phyloP scores from a whole-genome alignment of 2,329 filamentous ascomycete genomes.

The Xylariaceae sp. region DNA sequence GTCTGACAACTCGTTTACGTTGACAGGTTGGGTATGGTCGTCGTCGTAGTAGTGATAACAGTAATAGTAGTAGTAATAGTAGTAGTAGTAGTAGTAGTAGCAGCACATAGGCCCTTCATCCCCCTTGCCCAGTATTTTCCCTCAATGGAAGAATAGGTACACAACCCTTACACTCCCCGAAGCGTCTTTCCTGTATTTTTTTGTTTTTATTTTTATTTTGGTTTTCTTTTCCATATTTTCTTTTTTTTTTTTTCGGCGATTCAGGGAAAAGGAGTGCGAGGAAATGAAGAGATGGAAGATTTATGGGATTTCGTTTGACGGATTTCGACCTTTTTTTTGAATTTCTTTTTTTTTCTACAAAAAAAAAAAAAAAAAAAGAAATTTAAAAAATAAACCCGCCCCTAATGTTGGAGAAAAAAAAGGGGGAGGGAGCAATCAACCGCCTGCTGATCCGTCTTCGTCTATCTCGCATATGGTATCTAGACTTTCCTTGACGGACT shows the following conservation, averaged over 20 bases:
- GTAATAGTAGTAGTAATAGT: neutral
- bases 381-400: too few species aligned
- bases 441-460: slow-evolving; percentile 21
- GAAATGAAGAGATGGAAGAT: neutral
- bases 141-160: neutral
- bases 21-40: neutral
- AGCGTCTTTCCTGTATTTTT: neutral
- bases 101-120: neutral
- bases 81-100: neutral
- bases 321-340: neutral
- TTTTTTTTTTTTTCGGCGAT: too few species aligned
- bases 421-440: slow-evolving; percentile 1
- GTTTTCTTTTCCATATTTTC: neutral
- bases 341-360: too few species aligned
- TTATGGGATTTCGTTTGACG: neutral
- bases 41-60: neutral
- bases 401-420: too few species aligned
- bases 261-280: too few species aligned
- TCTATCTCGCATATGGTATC: slow-evolving; percentile 44
- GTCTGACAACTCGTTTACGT: neutral
- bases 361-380: too few species aligned
- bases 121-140: neutral
- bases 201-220: neutral
- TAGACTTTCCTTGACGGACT: slow-evolving; percentile 52
- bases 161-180: too few species aligned